A percentile compares a stretch with the other conserved stretches of the same genome.
Conservation (phyloP, 75 land plant species). For the Cunninghamia lanceolata region DNA sequence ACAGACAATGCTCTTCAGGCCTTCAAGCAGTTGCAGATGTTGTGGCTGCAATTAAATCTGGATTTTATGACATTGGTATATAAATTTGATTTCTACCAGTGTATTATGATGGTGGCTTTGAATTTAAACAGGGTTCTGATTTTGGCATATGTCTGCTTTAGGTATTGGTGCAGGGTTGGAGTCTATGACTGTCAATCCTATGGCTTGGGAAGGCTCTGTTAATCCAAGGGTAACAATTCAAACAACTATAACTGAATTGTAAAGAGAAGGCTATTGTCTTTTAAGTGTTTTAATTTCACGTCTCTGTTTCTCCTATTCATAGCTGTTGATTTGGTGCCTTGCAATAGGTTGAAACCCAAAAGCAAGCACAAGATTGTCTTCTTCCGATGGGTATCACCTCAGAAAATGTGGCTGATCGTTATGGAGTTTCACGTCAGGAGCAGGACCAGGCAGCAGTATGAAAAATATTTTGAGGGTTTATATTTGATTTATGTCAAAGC, state of each 20-base stretch:
- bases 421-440: constrained; percentile 69
- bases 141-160: constrained; percentile 13
- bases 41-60: constrained; percentile 79
- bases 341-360: constrained; percentile 47
- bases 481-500: background rate
- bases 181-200: constrained; percentile 77
- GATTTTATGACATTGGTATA: constrained; percentile 89
- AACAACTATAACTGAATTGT: constrained; percentile 10
- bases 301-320: background rate
- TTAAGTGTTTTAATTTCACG: background rate
- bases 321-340: background rate
- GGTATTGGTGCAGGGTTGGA: constrained; percentile 98
- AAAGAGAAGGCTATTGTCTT: constrained; percentile 30
- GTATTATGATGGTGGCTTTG: background rate
- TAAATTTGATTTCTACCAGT: background rate
- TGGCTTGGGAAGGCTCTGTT: constrained; percentile 76
- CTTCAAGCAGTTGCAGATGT: constrained; percentile 96
- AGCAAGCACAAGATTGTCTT: constrained; percentile 90
- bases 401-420: constrained; percentile 93
- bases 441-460: constrained; percentile 95
- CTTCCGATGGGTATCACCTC: constrained; percentile 98
- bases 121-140: background rate
- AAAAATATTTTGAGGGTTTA: constrained; percentile 7
- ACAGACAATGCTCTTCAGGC: constrained; percentile 94
- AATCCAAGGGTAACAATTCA: constrained; percentile 66